Evolutionary conservation across 495 filamentous ascomycete species (phyloP), one percentile per base, ranked within the genome.

Genomic region (Penicillium waksmanii): DNA sequence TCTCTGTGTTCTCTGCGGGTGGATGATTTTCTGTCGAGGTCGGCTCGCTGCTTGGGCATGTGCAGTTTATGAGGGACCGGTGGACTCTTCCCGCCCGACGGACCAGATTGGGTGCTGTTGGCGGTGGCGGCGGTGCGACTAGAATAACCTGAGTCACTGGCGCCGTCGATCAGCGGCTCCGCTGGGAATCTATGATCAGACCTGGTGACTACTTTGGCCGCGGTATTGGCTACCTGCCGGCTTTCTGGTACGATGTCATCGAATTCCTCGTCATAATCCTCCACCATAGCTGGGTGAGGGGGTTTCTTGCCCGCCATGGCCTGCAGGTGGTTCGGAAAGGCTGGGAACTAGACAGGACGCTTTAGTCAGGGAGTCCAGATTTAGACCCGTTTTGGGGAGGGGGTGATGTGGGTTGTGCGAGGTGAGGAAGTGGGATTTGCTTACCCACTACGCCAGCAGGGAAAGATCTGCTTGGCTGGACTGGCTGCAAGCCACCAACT

Each of bases 81-180:
- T 55, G 63, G 63, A 36, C 67, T 79, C 63, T 73, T 76, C 61
- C 72, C 73, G 70, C 75, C 80, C 60, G 73, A 77, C 57, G 78
- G 74, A 33, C 71, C 78, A 60, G 83, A 83, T 75, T 82, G 78
- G 73, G 80, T 78, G 71, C 79, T 83, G 68, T 75, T 77, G 60
- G 73, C 74, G 27, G 84, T 84, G 64, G 83, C 82, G 58, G 77
- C 75, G 60, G 82, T 87, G 71, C 81, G 85, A 78, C 80, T 86
- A 60, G 84, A 87, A 77, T 87, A 87, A 55, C 84, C 85, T 43
- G 84, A 87, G 71, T 88, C 85, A 72, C 82, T 86, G 55, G 76
- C 77, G 62, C 74, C 73, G 68, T 86, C 84, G 49, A 73, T 65
- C 55, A 73, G 70, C 61, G 66, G 68, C 57, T 69, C 67, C 53